These are phyloP conservation scores for Cyberlindnera mrakii DNA, from an alignment of 805 yeast species.

Conservation along the genomic window DNA sequence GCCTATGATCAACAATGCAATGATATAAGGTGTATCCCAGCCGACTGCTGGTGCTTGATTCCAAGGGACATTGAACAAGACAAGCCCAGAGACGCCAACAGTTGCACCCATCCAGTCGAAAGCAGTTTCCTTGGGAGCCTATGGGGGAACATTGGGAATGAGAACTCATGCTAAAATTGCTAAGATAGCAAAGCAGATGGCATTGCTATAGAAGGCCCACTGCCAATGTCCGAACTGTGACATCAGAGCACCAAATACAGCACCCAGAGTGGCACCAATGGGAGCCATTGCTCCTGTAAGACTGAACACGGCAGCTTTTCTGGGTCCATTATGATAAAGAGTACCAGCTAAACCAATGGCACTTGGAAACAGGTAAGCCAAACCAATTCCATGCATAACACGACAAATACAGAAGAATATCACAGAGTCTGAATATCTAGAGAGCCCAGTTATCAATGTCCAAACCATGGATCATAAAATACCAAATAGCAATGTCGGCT, in stretches of 20 bases:
- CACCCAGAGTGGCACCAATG: slow-evolving; percentile 50
- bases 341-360: slow-evolving; percentile 51
- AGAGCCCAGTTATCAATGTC: slow-evolving; percentile 55
- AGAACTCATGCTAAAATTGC: slow-evolving; percentile 25
- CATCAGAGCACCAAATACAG: slow-evolving; percentile 43
- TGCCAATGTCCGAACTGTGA: slow-evolving; percentile 41
- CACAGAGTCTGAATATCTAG: slow-evolving; percentile 42
- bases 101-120: slow-evolving; percentile 53
- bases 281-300: slow-evolving; percentile 57
- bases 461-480: slow-evolving; percentile 50
- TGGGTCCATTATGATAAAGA: slow-evolving; percentile 37
- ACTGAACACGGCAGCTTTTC: slow-evolving; percentile 49
- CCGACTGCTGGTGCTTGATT: slow-evolving; percentile 73
- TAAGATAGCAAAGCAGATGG: slow-evolving; percentile 29
- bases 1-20: slow-evolving; percentile 50
- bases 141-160: slow-evolving; percentile 27
- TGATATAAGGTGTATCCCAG: slow-evolving; percentile 55
- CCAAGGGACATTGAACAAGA: slow-evolving; percentile 62
- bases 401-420: slow-evolving; percentile 47
- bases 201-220: slow-evolving; percentile 41
- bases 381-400: slow-evolving; percentile 57
- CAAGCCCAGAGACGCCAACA: slow-evolving; percentile 52
- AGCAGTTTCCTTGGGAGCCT: slow-evolving; percentile 11
- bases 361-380: slow-evolving; percentile 52
- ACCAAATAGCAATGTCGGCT: slow-evolving; percentile 45